A percentile compares a stretch with the other conserved stretches of the same genome.
phyloP scores from a whole-genome alignment of 2,329 filamentous ascomycete genomes.

The Sphaerostilbella broomeana region DNA sequence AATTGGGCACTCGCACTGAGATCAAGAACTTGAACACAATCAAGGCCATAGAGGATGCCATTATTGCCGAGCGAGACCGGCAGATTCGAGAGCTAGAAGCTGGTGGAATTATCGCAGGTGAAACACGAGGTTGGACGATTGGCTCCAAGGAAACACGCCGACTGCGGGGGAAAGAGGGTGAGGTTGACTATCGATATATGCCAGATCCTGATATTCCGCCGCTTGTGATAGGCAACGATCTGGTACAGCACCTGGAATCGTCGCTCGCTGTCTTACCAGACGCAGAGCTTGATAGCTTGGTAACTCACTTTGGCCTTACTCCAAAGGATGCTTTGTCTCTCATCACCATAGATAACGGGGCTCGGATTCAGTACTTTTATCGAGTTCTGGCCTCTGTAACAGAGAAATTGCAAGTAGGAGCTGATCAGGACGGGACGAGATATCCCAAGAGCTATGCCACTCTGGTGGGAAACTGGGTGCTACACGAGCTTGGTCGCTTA shows the following conservation, averaged over 20 bases:
- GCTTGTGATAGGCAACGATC: constrained; percentile 63
- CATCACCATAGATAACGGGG: constrained; percentile 68
- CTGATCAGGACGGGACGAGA: constrained; percentile 14
- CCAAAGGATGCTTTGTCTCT: constrained; percentile 79
- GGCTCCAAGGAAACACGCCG: constrained; percentile 74
- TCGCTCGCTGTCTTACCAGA: constrained; percentile 70
- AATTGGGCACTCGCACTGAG: constrained; percentile 80
- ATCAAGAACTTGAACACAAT: constrained; percentile 97
- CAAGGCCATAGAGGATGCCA: constrained; percentile 90
- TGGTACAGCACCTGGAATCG: constrained; percentile 56
- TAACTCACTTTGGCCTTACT: constrained; percentile 59
- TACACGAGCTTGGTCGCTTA: constrained; percentile 68
- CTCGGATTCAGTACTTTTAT: constrained; percentile 75
- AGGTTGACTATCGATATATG: constrained; percentile 98
- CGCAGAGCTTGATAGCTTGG: constrained; percentile 56
- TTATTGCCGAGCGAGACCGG: constrained; percentile 81
- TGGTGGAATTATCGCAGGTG: constrained; percentile 69
- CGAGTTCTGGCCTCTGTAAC: constrained; percentile 50
- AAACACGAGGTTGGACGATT: constrained; percentile 89
- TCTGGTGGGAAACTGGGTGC: constrained; percentile 58
- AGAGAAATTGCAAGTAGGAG: constrained; percentile 20
- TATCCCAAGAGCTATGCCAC: constrained; percentile 34
- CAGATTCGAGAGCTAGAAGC: constrained; percentile 75
- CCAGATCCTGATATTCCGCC: constrained; percentile 87
- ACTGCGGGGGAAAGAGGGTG: constrained; percentile 87